Conservation (phyloP, 2,329 filamentous ascomycete species). For the Calonectria hawksworthii region DNA sequence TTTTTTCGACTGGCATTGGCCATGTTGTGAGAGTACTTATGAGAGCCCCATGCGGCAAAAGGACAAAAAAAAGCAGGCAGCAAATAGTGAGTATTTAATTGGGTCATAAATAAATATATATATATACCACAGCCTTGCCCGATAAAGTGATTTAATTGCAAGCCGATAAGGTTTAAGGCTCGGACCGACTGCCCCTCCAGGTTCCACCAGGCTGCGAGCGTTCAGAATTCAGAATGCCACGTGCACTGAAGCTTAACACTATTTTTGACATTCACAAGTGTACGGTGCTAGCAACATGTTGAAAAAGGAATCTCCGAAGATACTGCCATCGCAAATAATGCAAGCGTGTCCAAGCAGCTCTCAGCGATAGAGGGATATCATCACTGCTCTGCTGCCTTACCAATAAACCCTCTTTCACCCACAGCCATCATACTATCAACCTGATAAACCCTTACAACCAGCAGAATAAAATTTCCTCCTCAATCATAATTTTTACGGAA, state of each 20-base stretch:
- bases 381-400: neutral
- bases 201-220: neutral
- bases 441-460: neutral
- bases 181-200: neutral
- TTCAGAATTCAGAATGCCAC: neutral
- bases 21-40: conserved; percentile 7
- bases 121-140: neutral
- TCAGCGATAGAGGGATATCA: neutral
- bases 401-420: neutral
- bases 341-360: neutral
- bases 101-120: neutral
- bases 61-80: conserved; percentile 12
- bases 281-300: neutral
- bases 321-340: neutral
- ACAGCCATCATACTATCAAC: too few species aligned
- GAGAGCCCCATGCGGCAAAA: conserved; percentile 10
- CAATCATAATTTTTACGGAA: neutral
- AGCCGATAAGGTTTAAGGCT: conserved; percentile 1
- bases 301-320: too few species aligned
- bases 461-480: neutral
- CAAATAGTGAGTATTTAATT: conserved; percentile 10
- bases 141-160: neutral
- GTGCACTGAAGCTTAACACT: neutral
- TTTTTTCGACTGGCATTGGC: neutral
- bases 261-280: neutral